phyloP scores from a whole-genome alignment of 108 stramenopile species.

The Mayamaea pseudoterrestris region DNA sequence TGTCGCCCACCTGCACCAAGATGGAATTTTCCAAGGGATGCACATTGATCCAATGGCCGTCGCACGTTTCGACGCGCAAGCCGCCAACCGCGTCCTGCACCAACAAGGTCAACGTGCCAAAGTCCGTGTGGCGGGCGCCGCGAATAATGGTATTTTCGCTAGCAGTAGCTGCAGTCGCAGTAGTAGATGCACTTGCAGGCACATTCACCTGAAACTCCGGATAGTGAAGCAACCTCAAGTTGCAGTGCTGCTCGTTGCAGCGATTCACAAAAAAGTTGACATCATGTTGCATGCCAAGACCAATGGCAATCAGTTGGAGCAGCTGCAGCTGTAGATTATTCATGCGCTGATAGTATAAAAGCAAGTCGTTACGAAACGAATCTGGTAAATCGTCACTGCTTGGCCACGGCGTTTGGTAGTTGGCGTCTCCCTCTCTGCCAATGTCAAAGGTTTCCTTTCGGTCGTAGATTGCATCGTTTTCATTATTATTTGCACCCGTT shows the following conservation, averaged over 20 bases:
- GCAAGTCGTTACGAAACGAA: slow-evolving; percentile 17
- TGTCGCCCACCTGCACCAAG: slow-evolving; percentile 23
- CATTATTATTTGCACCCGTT: too few species aligned
- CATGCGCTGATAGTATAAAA: too few species aligned
- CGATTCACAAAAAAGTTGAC: too few species aligned
- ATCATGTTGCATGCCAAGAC: too few species aligned
- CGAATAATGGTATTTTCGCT: too few species aligned
- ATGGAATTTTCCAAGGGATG: slow-evolving; percentile 23
- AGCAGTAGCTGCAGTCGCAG: slow-evolving; percentile 24
- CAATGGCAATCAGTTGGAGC: too few species aligned
- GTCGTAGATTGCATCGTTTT: slow-evolving; percentile 14
- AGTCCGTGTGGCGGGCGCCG: slow-evolving; percentile 38
- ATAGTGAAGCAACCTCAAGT: slow-evolving; percentile 20
- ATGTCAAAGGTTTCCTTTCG: slow-evolving; percentile 25
- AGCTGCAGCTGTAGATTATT: too few species aligned
- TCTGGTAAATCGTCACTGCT: slow-evolving; percentile 23
- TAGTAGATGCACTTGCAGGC: slow-evolving; percentile 1
- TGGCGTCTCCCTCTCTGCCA: slow-evolving; percentile 8
- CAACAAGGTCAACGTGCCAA: slow-evolving; percentile 48
- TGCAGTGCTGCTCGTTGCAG: too few species aligned
- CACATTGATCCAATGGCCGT: slow-evolving; percentile 43
- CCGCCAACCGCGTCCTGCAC: slow-evolving; percentile 44
- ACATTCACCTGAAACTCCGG: slow-evolving; percentile 6
- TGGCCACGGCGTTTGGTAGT: slow-evolving; percentile 16
- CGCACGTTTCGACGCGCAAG: slow-evolving; percentile 26